These are phyloP conservation scores for Vitis rupestris DNA, from an alignment of 164 flowering plant genomes.

Conservation along the genomic window DNA sequence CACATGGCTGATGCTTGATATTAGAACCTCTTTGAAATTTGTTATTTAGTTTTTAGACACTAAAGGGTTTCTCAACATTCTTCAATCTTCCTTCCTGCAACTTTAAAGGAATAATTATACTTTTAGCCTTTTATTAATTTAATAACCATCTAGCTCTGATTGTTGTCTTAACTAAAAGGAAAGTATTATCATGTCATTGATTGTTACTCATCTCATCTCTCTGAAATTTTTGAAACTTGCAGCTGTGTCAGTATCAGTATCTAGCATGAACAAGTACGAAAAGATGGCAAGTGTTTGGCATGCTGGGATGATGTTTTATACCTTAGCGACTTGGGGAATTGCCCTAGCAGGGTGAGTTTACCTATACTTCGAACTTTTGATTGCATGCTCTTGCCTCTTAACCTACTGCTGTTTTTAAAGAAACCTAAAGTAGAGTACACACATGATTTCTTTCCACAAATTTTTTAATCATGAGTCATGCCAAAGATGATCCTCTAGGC, in stretches of 20 bases:
- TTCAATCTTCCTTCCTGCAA: not conserved
- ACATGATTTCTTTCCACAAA: too few relatives aligned
- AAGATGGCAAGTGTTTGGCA: constrained; percentile 74
- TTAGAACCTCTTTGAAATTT: too few relatives aligned
- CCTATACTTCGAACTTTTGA: not conserved
- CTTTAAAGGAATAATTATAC: too few relatives aligned
- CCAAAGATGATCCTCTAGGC: too few relatives aligned
- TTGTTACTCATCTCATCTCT: not conserved
- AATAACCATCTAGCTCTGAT: not conserved
- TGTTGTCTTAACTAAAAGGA: not conserved
- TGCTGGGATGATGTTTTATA: constrained; percentile 75
- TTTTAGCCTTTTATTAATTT: not conserved
- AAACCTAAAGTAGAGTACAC: too few relatives aligned
- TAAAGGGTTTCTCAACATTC: not conserved
- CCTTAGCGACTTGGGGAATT: constrained; percentile 82
- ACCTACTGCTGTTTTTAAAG: too few relatives aligned
- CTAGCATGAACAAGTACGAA: constrained; percentile 59
- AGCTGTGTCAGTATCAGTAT: constrained; percentile 67
- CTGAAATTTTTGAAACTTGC: constrained; percentile 18
- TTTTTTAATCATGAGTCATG: too few relatives aligned
- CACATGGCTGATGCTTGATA: too few relatives aligned
- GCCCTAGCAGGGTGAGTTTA: constrained; percentile 68
- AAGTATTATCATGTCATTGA: too few relatives aligned
- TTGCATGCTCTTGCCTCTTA: not conserved
- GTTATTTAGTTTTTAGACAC: too few relatives aligned